phyloP scores from a whole-genome alignment of 805 yeast genomes.

The Yamadazyma akitaensis region DNA sequence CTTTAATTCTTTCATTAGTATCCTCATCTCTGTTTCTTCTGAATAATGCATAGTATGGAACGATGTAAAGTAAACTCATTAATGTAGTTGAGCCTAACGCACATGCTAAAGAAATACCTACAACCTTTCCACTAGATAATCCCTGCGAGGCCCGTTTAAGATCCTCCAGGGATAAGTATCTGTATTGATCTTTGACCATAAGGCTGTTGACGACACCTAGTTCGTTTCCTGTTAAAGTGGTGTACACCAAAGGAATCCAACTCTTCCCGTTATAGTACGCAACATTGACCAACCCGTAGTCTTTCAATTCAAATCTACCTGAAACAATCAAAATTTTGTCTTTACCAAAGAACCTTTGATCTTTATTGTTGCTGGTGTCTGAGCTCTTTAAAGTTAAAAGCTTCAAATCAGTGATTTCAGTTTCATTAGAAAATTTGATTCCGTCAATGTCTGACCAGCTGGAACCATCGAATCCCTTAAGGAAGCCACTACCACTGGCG shows the following conservation, averaged over 20 bases:
- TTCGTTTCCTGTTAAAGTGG: conserved; percentile 11
- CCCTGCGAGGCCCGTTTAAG: conserved; percentile 15
- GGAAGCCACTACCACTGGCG: conserved; percentile 33
- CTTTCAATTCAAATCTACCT: conserved; percentile 50
- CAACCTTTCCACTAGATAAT: conserved; percentile 40
- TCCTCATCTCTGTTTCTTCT: conserved; percentile 23
- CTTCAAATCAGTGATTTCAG: conserved; percentile 43
- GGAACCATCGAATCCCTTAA: conserved; percentile 45
- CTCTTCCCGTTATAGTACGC: conserved; percentile 62
- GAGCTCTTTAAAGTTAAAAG: conserved; percentile 34
- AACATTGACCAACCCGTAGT: conserved; percentile 55
- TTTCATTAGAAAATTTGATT: conserved; percentile 26
- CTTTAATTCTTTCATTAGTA: conserved; percentile 35
- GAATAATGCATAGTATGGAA: conserved; percentile 38
- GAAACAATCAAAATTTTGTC: conserved; percentile 50
- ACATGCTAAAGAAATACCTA: conserved; percentile 45
- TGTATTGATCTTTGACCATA: conserved; percentile 32
- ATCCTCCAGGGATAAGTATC: conserved; percentile 36
- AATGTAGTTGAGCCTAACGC: conserved; percentile 42
- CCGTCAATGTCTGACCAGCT: conserved; percentile 46
- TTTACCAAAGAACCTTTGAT: conserved; percentile 39
- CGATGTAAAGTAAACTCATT: conserved; percentile 38
- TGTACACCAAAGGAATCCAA: conserved; percentile 65
- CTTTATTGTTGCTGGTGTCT: conserved; percentile 18
- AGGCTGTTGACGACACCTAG: conserved; percentile 31